Evolutionary conservation across 768 basidiomycete species (phyloP), one percentile per base, ranked within the genome.

Genomic region (Brasilioporus rufonigricans): DNA sequence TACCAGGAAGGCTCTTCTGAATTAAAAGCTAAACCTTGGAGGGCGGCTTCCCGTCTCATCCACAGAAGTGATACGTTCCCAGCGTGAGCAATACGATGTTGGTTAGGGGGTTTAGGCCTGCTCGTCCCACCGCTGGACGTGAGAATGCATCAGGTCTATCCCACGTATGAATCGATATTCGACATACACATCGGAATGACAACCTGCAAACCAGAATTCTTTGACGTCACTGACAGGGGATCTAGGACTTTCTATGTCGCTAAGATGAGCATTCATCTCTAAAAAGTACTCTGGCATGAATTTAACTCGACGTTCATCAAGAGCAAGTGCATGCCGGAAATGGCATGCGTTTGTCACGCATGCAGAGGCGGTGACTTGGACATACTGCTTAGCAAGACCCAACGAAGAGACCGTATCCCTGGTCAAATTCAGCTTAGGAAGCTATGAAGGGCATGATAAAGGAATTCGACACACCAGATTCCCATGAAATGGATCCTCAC

Each of bases 401-500:
- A 59, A 18, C 2, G 59, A 59, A 10, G 59, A 61, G 3, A 61
- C 59, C 0, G 57, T 61, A 8, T 61, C 59, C 59, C 59, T 61
- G 29, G 1, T 13, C 10, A 26, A 38, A 32, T 12, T 43, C 9
- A 52, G 43, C 2, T 14, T 3, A 29, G 11, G 5, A 13, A 23
- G 2, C 4, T 32, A 14, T 6, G 10, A 19, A 44, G 23, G 21
- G 5, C 2, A 35, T 1, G 21, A 50, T 10, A 18, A 16, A n/a
- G 27, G 13, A 3, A 19, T 16, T 51, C n/a, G 12, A 12, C 43
- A 2, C 48, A 74, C 73, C 73, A 74, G 18, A 61, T 70, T 1
- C 73, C 73, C 1, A 73, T 41, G 35, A 73, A 74, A 52, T 74
- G 73, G 0, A 73, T 53, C 23, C 57, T 48, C 19, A 70, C 66